These are phyloP conservation scores for Pestalotiopsis sp. DNA, from an alignment of 2,329 filamentous ascomycete genomes.

Conservation along the genomic window DNA sequence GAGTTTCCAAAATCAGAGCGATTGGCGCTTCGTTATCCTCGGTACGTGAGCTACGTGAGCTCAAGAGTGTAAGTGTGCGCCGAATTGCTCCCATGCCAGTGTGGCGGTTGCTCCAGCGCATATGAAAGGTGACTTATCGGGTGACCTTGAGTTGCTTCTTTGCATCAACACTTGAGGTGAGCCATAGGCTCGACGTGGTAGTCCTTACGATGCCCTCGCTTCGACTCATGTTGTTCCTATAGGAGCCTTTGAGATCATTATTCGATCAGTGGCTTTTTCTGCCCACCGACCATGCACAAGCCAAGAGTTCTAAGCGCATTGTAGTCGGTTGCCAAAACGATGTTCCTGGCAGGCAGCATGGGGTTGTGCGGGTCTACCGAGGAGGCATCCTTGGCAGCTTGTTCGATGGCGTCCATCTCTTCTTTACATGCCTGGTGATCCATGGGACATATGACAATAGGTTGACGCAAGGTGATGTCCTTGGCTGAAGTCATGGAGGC, in stretches of 20 bases:
- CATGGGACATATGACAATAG: conserved; percentile 93
- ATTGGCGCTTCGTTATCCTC: background rate
- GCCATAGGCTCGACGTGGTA: background rate
- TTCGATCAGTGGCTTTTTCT: conserved; percentile 69
- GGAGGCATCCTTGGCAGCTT: conserved; percentile 90
- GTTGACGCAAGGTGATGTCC: conserved; percentile 87
- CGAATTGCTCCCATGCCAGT: background rate
- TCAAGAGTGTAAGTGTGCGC: background rate
- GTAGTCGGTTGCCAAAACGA: conserved; percentile 78
- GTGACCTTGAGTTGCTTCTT: background rate
- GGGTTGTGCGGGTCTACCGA: conserved; percentile 88
- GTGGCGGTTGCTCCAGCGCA: background rate
- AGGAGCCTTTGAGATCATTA: conserved; percentile 36
- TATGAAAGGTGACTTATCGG: background rate
- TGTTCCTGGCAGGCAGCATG: conserved; percentile 84
- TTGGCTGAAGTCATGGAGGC: conserved; percentile 84
- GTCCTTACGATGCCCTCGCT: background rate
- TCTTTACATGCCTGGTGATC: conserved; percentile 96
- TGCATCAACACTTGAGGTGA: background rate
- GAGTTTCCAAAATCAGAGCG: background rate
- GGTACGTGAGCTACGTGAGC: background rate
- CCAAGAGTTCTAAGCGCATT: conserved; percentile 65
- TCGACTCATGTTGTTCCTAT: background rate
- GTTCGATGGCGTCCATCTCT: conserved; percentile 97
- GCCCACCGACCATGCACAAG: conserved; percentile 64